These are phyloP conservation scores for Fusarium albidum DNA, from an alignment of 2,329 filamentous ascomycete species.

Conservation along the genomic window DNA sequence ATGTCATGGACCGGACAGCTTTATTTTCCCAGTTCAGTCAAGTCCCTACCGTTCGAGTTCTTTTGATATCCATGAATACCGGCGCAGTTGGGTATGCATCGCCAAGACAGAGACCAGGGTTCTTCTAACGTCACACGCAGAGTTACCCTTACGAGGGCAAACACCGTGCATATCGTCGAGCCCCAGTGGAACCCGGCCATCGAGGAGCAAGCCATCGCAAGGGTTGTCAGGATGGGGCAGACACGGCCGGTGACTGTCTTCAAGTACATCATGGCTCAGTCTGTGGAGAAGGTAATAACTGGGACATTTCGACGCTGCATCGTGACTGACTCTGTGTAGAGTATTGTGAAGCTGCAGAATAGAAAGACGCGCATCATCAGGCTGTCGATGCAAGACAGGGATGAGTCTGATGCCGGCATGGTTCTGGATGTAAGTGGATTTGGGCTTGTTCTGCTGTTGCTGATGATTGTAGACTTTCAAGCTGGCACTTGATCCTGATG, in stretches of 20 bases:
- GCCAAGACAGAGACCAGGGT: accelerated
- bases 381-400: slow-evolving; percentile 14
- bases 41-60: neutral
- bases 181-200: slow-evolving; percentile 8
- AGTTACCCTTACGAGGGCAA: neutral
- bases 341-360: neutral
- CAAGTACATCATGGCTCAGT: neutral
- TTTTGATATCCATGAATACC: slow-evolving; percentile 19
- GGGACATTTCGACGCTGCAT: neutral
- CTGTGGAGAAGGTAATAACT: neutral
- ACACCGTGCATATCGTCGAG: neutral
- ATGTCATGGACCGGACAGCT: neutral
- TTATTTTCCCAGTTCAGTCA: neutral
- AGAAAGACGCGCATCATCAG: slow-evolving; percentile 12
- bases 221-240: slow-evolving; percentile 2
- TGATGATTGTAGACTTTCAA: neutral
- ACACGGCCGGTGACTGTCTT: neutral
- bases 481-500: slow-evolving; percentile 5
- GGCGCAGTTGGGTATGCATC: neutral
- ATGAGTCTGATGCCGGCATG: neutral
- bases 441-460: too few relatives aligned
- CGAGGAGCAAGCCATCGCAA: neutral
- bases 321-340: neutral
- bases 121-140: neutral
- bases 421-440: neutral